phyloP scores from a whole-genome alignment of 2,329 filamentous ascomycete genomes.

The Monilinia fructicola region DNA sequence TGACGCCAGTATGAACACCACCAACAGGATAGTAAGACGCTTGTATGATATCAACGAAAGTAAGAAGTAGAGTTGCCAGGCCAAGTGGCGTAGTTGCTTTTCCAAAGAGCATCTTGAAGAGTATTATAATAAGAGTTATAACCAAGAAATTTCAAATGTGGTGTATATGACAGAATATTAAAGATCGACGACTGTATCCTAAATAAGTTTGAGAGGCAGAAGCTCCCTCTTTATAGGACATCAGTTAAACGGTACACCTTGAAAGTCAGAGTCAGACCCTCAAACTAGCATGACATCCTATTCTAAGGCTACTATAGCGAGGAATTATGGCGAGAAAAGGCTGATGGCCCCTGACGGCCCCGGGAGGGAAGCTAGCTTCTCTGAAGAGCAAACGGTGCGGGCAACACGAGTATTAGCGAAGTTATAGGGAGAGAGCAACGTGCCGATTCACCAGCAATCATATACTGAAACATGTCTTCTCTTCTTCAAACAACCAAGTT shows the following conservation, averaged over 20 bases:
- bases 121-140: not conserved
- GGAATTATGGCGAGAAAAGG: not conserved
- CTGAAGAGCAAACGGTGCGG: not conserved
- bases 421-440: not conserved
- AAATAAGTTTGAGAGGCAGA: not conserved
- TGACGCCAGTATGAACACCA: conserved; percentile 25
- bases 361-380: not conserved
- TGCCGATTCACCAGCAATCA: not conserved
- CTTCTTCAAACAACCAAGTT: not conserved
- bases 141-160: not conserved
- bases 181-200: not conserved
- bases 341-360: not conserved
- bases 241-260: not conserved
- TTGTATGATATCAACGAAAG: not conserved
- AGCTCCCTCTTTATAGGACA: not conserved
- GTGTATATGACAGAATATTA: not conserved
- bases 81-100: not conserved
- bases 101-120: not conserved
- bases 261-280: not conserved
- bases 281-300: not conserved
- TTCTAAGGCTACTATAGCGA: too few species aligned
- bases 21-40: conserved; percentile 20
- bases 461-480: not conserved
- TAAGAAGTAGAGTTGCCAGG: not conserved
- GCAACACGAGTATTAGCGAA: not conserved